Evolutionary conservation across 768 basidiomycete species (phyloP), one percentile per base, ranked within the genome.

Genomic region (Termitomyces heimii): DNA sequence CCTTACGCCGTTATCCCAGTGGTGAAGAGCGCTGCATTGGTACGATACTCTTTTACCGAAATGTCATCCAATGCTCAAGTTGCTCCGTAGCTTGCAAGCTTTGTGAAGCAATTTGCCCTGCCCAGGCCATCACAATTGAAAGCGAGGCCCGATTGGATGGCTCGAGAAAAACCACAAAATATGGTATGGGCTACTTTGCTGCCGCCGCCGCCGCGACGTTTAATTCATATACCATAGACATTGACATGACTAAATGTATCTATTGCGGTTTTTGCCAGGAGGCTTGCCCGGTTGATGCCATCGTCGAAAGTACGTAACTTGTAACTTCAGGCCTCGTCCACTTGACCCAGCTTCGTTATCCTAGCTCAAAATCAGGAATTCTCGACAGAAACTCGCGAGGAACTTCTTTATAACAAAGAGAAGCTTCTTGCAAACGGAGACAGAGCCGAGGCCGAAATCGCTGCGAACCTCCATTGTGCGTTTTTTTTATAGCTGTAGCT

Each of bases 191-290:
- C 24, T 13, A 2, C 1, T 31, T 14, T 54, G 53, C 82, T 69
- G 22, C 22, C 22, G 34, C 14, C 46, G 16, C 46, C 39, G 24
- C 51, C 22, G n/a, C 34, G 22, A 26, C 54, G 39, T 39, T 43
- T 56, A 13, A 28, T 54, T 31, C 58, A 48, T 56, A 20, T 40
- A 47, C 52, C 34, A 29, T 62, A 95, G 93, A 98, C 75, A 94
- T 98, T 66, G 97, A 99, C 72, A 99, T 99, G 97, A 99, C 97
- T 58, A 98, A 95, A 80, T 98, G 97, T 75, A 99, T 99, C 67
- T 99, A 99, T 79, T 99, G 97, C 73, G 97, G 97, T 54, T 98
- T 98, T 81, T 98, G 97, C 73, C 96, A 98, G 74, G 97, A 98
- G 75, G 97, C 97, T 31, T 99, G 97, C 71, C 97, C 97, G 2